Conservation (phyloP, 2,329 filamentous ascomycete species). For the Arachnopeziza araneosa region DNA sequence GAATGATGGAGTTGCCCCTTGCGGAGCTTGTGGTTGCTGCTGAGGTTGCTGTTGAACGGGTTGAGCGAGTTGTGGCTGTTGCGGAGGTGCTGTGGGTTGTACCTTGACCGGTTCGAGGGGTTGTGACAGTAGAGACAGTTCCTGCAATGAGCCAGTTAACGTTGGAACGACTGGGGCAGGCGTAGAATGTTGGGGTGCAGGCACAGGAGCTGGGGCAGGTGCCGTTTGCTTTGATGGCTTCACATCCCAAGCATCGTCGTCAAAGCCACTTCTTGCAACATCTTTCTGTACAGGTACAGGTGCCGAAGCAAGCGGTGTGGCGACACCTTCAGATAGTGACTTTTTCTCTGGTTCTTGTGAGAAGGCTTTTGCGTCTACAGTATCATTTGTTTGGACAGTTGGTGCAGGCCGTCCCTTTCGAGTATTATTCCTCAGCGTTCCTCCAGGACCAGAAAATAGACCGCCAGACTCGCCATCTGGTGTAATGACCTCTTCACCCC, state of each 20-base stretch:
- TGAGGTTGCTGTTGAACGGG: constrained; percentile 31
- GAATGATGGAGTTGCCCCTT: constrained; percentile 53
- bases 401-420: constrained; percentile 85
- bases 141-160: constrained; percentile 65
- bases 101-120: constrained; percentile 50
- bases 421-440: constrained; percentile 87
- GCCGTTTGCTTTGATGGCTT: constrained; percentile 66
- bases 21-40: constrained; percentile 33
- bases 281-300: constrained; percentile 43
- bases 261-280: constrained; percentile 61
- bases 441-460: constrained; percentile 90
- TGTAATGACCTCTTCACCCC: constrained; percentile 45
- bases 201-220: constrained; percentile 33
- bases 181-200: constrained; percentile 33
- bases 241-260: constrained; percentile 96
- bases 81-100: constrained; percentile 28
- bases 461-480: constrained; percentile 61
- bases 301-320: constrained; percentile 39
- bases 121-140: constrained; percentile 57
- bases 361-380: constrained; percentile 83
- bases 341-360: constrained; percentile 47
- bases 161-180: constrained; percentile 37
- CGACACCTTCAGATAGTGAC: constrained; percentile 36
- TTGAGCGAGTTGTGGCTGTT: constrained; percentile 23
- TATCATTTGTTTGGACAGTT: constrained; percentile 77